phyloP scores from a whole-genome alignment of 192 early-diverging fungal genomes.

The Coemansia sp. region DNA sequence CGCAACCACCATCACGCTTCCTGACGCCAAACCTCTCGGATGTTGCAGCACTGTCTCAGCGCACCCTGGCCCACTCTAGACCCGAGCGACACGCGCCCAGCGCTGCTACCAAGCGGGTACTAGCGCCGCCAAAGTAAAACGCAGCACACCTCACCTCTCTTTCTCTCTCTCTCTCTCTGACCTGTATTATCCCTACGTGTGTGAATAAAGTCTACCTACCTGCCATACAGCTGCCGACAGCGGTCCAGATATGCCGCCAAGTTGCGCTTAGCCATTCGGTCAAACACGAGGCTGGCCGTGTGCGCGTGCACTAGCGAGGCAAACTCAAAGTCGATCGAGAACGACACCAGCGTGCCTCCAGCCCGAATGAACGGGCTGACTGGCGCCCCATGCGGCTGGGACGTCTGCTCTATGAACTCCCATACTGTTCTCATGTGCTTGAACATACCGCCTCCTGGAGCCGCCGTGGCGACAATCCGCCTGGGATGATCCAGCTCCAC shows the following conservation, averaged over 20 bases:
- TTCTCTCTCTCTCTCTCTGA: background rate
- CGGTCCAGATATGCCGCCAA: slow-evolving; percentile 40
- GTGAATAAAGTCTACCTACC: slow-evolving; percentile 3
- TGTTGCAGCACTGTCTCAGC: slow-evolving; percentile 10
- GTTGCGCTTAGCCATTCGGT: slow-evolving; percentile 65
- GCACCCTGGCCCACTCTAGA: background rate
- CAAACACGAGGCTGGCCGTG: slow-evolving; percentile 77
- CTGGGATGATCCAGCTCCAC: slow-evolving; percentile 70
- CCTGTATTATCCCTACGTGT: background rate
- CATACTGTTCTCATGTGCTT: slow-evolving; percentile 42
- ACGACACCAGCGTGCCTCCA: slow-evolving; percentile 60
- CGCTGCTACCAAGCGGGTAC: background rate
- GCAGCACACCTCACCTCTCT: too few species aligned
- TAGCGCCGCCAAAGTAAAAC: background rate
- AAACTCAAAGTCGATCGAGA: slow-evolving; percentile 84
- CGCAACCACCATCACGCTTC: background rate
- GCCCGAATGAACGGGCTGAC: slow-evolving; percentile 4
- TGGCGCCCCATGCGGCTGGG: background rate
- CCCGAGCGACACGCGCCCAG: slow-evolving; percentile 1
- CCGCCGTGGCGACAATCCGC: slow-evolving; percentile 61
- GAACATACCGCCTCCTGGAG: slow-evolving; percentile 45
- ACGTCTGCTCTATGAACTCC: slow-evolving; percentile 21
- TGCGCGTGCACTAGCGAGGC: slow-evolving; percentile 78
- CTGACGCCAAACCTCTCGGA: slow-evolving; percentile 19
- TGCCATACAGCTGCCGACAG: slow-evolving; percentile 34